phyloP scores from a whole-genome alignment of 352 stramenopile species.

The Pythium angustatum region DNA sequence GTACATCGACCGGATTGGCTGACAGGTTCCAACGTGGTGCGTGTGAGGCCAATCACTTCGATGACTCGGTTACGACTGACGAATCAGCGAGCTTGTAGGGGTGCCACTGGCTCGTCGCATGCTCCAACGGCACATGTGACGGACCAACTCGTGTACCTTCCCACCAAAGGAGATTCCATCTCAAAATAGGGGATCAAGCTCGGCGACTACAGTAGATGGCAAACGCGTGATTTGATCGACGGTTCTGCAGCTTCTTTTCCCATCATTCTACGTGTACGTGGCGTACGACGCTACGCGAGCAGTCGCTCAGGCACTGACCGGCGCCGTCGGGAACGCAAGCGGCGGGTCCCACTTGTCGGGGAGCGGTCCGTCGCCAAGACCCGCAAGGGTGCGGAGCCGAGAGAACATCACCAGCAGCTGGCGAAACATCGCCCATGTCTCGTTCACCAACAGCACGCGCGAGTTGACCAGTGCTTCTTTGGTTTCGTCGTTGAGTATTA shows the following conservation, averaged over 20 bases:
- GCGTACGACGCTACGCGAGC: background rate
- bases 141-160: background rate
- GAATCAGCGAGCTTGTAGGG: background rate
- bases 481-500: constrained; percentile 38
- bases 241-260: too few species aligned
- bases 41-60: constrained; percentile 5
- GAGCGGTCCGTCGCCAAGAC: constrained; percentile 56
- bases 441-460: constrained; percentile 43
- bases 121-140: constrained; percentile 7
- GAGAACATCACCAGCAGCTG: constrained; percentile 69
- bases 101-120: constrained; percentile 17
- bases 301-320: constrained; percentile 1
- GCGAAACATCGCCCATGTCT: constrained; percentile 77
- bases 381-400: constrained; percentile 46
- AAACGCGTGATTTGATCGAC: too few species aligned
- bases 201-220: too few species aligned
- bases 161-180: too few species aligned
- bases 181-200: too few species aligned
- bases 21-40: constrained; percentile 12
- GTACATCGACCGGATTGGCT: constrained; percentile 6
- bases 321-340: background rate
- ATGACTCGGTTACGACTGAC: constrained; percentile 11
- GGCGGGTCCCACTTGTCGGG: constrained; percentile 52
- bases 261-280: too few species aligned
- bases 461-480: constrained; percentile 29